A percentile compares a stretch with the other conserved stretches of the same genome.
These are phyloP conservation scores for Daldinia childiae DNA, from an alignment of 495 filamentous ascomycete species.

Conservation along the genomic window DNA sequence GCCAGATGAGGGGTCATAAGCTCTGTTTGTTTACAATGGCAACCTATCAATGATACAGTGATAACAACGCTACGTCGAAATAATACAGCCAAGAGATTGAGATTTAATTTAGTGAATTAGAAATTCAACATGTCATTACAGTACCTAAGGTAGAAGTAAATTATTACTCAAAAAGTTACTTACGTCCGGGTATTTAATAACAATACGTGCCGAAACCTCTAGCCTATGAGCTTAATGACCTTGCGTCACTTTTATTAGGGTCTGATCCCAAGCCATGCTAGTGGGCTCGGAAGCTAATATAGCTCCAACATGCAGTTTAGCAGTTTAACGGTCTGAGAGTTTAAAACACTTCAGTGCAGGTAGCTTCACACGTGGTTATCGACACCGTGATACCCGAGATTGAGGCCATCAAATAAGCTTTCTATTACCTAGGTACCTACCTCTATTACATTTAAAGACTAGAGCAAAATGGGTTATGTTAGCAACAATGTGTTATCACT, in stretches of 20 bases:
- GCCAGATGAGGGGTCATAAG: conserved; percentile 17
- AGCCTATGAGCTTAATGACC: conserved; percentile 19
- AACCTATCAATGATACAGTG: conserved; percentile 15
- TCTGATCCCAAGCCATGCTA: conserved; percentile 29
- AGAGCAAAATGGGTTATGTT: neutral
- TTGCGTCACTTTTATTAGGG: conserved; percentile 24
- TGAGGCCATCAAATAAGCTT: neutral
- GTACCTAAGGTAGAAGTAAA: neutral
- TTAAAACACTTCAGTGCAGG: too few relatives aligned
- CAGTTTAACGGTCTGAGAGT: too few relatives aligned
- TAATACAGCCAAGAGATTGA: neutral
- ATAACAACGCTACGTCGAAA: conserved; percentile 2
- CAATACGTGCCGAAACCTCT: conserved; percentile 1
- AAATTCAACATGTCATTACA: neutral
- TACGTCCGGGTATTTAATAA: neutral
- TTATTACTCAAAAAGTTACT: neutral
- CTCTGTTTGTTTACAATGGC: conserved; percentile 34
- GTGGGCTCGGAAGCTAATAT: conserved; percentile 33
- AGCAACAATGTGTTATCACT: too few relatives aligned
- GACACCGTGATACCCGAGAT: too few relatives aligned
- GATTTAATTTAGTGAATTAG: neutral
- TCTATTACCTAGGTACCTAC: too few relatives aligned
- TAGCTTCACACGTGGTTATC: too few relatives aligned
- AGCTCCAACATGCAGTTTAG: conserved; percentile 4
- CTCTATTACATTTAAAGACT: neutral